phyloP scores from a whole-genome alignment of 805 yeast genomes.

The Lipomyces oligophaga region DNA sequence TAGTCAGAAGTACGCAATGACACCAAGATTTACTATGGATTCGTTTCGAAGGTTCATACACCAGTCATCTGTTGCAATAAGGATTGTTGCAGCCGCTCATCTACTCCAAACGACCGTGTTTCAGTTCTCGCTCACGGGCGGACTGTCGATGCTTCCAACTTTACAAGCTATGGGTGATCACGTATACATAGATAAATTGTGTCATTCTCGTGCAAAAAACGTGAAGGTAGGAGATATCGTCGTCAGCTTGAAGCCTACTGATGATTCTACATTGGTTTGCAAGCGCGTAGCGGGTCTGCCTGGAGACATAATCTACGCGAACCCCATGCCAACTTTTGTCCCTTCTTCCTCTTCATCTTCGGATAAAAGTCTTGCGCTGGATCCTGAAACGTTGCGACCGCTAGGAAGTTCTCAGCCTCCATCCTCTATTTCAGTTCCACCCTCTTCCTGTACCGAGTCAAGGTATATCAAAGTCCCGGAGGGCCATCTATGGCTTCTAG shows the following conservation, averaged over 20 bases:
- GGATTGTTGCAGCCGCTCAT: constrained; percentile 48
- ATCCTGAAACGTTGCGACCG: no score
- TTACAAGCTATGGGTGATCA: constrained; percentile 68
- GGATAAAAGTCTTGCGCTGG: no score
- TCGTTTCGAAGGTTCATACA: neutral
- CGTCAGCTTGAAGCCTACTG: constrained; percentile 86
- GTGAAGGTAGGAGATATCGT: constrained; percentile 79
- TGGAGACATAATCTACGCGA: constrained; percentile 62
- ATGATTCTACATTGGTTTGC: constrained; percentile 79
- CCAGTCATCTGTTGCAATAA: constrained; percentile 17
- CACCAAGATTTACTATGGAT: no score
- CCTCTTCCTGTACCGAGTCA: no score
- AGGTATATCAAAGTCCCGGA: constrained; percentile 78
- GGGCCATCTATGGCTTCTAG: constrained; percentile 97
- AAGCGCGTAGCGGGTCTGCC: constrained; percentile 95
- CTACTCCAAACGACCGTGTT: constrained; percentile 61
- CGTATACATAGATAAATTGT: constrained; percentile 66
- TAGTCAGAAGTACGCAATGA: no score
- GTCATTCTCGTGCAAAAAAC: constrained; percentile 58
- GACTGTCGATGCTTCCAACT: constrained; percentile 96
- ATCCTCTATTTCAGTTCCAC: no score
- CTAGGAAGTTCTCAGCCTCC: no score
- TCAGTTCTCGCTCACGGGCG: constrained; percentile 78
- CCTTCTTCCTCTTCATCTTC: constrained; percentile 35
- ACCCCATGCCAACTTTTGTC: constrained; percentile 31